Percentiles rank a stretch among this genome's conserved stretches.
Conservation (phyloP, 306 rosid species). For the Cucumis cinereus region DNA sequence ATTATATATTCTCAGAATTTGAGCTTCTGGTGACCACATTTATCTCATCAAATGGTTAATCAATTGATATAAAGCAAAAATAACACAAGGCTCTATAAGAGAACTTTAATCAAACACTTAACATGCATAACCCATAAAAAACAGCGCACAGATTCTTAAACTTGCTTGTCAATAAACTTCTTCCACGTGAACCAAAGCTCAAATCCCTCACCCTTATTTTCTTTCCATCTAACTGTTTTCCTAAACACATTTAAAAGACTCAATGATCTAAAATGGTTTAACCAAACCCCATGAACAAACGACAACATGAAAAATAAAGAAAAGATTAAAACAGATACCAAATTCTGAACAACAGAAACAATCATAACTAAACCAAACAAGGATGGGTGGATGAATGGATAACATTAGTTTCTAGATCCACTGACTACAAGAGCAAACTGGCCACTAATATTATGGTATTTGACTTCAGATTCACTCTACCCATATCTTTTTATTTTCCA, state of each 20-base stretch:
- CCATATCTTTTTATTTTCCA: not conserved
- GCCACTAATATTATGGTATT: slow-evolving; percentile 1
- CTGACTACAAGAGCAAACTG: not conserved
- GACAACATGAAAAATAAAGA: not conserved
- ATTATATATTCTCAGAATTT: not conserved
- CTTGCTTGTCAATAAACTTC: not conserved
- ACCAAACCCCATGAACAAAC: not conserved
- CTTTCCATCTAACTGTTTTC: not conserved
- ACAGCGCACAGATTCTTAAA: not conserved
- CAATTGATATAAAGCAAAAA: not conserved
- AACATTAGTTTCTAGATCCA: not conserved
- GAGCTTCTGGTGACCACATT: not conserved
- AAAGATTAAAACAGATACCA: not conserved
- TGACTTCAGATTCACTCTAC: not conserved
- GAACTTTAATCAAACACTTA: slow-evolving; percentile 1
- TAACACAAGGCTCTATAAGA: not conserved
- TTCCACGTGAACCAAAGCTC: not conserved
- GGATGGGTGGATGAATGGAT: not conserved
- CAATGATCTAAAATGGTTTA: not conserved
- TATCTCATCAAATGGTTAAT: not conserved
- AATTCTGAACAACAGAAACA: not conserved
- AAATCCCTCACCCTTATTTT: not conserved
- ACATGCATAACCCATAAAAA: not conserved
- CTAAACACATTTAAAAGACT: not conserved
- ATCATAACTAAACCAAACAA: not conserved